Base-by-base conservation (phyloP, 306 rosid species). In the Hippophae gyantsensis region DNA sequence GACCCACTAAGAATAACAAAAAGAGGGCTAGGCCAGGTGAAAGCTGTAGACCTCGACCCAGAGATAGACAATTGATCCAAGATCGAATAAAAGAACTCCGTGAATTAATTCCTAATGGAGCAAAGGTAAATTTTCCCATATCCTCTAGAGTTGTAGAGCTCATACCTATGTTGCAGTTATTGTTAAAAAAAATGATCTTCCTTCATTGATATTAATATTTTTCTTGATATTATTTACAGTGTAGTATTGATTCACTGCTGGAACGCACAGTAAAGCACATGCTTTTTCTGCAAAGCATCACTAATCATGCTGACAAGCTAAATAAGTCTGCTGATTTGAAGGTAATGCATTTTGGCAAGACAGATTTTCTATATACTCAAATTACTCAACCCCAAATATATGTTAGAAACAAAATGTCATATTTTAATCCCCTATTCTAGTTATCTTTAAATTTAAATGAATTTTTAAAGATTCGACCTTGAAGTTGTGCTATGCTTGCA, bases 1-100 rank as follows among this genome's bases (percentile, higher is more conserved):
- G 72, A 60, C 90, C 90, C 23, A 65, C 81, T 47, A 92, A 85
- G 76, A 87, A 78, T 74, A 84, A 72, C 66, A 93, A 89, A 74
- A 92, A 89, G 82, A 86, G 94, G 72, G 85, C 94, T 42, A 77
- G 89, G 65, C 89, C 95, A 1, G 95, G 99, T 57, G 99, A 88
- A 74, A 86, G 76, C 74, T 73, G 87, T 74, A 86, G 94, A 75
- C 99, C 99, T 49, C 82, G 99, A 71, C 99, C 97, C 38, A 86
- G 99, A 84, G 99, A 93, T 75, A 77, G 99, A 59, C 99, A 93
- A 68, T 77, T 93, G 78, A 93, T 93, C 71, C 99, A 93, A 76
- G 99, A 93, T 65, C 99, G 99, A 23, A 88, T 93, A 11, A 89
- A 93, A 72, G 99, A 93, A 72, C 80, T 93, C 64, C 81, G 99